Percentiles rank a stretch among this genome's conserved stretches.
Conservation (phyloP, 108 stramenopile species). For the Pseudonitzschia multistriata region DNA sequence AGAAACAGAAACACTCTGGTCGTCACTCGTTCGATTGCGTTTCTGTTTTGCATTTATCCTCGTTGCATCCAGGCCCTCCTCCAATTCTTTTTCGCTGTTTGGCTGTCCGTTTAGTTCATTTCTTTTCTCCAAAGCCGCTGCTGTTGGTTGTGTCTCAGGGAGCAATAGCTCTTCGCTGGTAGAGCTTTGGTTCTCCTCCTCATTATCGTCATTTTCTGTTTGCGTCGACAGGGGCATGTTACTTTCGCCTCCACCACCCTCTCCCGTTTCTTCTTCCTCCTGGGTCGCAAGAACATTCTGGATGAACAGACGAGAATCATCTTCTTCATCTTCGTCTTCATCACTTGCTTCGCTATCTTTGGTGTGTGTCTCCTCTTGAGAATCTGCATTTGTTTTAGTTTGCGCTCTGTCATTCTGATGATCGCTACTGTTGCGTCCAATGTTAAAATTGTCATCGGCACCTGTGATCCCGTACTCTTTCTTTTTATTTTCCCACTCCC, state of each 20-base stretch:
- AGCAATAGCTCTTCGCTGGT: not conserved
- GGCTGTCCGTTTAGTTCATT: too few relatives aligned
- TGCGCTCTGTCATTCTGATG: too few relatives aligned
- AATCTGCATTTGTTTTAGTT: not conserved
- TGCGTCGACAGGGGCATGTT: not conserved
- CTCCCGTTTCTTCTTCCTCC: conserved; percentile 6
- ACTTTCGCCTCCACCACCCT: not conserved
- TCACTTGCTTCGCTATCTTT: conserved; percentile 3
- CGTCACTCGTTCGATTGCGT: too few relatives aligned
- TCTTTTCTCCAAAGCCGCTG: not conserved
- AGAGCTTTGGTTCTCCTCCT: not conserved
- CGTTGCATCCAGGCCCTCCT: too few relatives aligned
- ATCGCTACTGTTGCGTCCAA: too few relatives aligned
- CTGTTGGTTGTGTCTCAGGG: conserved; percentile 3
- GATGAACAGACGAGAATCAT: conserved; percentile 5
- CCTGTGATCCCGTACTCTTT: not conserved
- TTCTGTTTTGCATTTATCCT: too few relatives aligned
- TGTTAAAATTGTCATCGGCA: not conserved
- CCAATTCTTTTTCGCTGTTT: too few relatives aligned
- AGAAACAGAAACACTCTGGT: too few relatives aligned
- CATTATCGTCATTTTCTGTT: not conserved
- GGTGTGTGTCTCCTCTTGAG: not conserved
- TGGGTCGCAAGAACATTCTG: conserved; percentile 17
- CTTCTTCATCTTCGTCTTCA: conserved; percentile 10
- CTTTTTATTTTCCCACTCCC: not conserved